Conservation (phyloP, 768 basidiomycete species). For the Infundibulicybe gibba region DNA sequence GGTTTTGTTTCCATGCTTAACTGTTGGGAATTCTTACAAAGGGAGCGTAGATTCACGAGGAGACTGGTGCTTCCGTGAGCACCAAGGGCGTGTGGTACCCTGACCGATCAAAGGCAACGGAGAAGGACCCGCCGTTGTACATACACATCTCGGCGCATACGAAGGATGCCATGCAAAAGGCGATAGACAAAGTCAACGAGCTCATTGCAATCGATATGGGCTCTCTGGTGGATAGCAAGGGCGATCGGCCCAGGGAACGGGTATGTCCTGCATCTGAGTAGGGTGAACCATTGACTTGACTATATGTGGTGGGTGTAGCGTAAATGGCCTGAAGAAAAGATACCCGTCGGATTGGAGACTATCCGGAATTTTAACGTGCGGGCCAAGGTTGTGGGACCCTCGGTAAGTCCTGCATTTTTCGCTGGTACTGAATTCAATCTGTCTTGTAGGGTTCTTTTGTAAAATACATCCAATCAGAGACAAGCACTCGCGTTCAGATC, state of each 20-base stretch:
- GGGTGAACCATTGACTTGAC: background rate
- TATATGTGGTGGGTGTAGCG: constrained; percentile 38
- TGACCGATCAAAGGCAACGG: constrained; percentile 85
- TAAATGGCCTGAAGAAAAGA: constrained; percentile 98
- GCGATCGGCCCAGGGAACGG: constrained; percentile 62
- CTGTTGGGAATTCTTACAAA: no score
- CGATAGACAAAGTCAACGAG: constrained; percentile 71
- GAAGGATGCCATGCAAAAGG: constrained; percentile 60
- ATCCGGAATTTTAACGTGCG: constrained; percentile 97
- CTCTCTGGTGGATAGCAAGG: constrained; percentile 77
- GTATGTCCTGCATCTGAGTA: constrained; percentile 27
- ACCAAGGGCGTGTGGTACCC: constrained; percentile 98
- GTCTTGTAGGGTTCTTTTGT: constrained; percentile 79
- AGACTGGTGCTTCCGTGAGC: constrained; percentile 89
- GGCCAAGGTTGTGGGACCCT: constrained; percentile 96
- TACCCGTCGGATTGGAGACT: constrained; percentile 84
- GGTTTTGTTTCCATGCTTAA: constrained; percentile 15
- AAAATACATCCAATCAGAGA: constrained; percentile 95
- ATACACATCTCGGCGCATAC: constrained; percentile 85
- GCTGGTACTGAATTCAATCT: no score
- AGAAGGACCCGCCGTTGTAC: constrained; percentile 91
- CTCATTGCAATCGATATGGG: constrained; percentile 73
- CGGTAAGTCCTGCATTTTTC: constrained; percentile 40
- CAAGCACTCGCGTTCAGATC: constrained; percentile 91
- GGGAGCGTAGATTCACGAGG: constrained; percentile 70